Evolutionary conservation across 352 stramenopile species (phyloP), one percentile per base, ranked within the genome.

Genomic region (Pilasporangium apinafurcum): DNA sequence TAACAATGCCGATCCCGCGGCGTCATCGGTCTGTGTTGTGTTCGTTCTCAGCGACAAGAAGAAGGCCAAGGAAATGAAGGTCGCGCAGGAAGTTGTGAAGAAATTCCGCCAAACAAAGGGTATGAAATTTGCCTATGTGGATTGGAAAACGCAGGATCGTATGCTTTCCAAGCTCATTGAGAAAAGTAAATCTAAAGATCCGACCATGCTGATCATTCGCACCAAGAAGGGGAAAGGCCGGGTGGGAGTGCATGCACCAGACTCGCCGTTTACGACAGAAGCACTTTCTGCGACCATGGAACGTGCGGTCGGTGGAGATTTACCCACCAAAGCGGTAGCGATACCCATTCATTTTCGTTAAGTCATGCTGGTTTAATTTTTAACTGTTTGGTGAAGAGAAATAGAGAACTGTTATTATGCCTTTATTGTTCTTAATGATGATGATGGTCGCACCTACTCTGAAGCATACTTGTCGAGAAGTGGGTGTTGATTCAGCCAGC

Each of bases 101-200:
- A 78, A 80, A 46, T 92, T 87, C 44, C 74, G 75, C 9, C 64
- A 86, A 36, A 69, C 68, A 0, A 83, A 78, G 44, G 62, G 62
- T 5, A 39, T 92, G 22, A 69, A 70, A 34, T 37, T 90, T n/a
- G 69, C 67, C 9, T 90, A 74, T 41, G 77, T 92, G 17, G 70
- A 89, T 55, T 81, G 61, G 62, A 85, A 86, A 41, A 70, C 68
- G 7, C 72, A 92, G 54, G 36, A 65, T 31, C 65, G 62, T 31
- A 47, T 49, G 3, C 53, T 86, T 9, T 66, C 65, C 28, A 85
- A 84, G 44, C 37, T 90, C 16, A 22, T 83, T 8, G 63, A 53
- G 13, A 25, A 44, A 0, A 46, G 48, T n/a, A 39, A 38, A 22
- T 8, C 5, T 33, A 48, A 73, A 28, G 46, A 71, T 10, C 68